Percentiles rank a stretch among this genome's conserved stretches.
phyloP scores from a whole-genome alignment of 768 basidiomycete genomes.

The Psilocybe tampanensis region DNA sequence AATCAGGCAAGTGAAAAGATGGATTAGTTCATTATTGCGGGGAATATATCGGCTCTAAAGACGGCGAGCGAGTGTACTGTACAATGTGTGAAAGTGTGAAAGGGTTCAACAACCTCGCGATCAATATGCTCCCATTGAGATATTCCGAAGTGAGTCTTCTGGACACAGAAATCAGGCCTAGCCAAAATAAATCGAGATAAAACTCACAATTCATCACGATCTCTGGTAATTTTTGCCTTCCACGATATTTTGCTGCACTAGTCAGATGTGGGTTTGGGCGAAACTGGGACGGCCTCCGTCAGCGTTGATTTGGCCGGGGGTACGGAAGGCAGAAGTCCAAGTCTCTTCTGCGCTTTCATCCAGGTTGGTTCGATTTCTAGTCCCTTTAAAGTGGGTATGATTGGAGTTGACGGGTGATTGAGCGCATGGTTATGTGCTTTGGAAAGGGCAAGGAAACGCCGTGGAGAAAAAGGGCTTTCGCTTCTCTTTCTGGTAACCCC shows the following conservation, averaged over 20 bases:
- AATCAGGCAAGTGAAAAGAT: neutral
- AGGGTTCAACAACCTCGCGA: neutral
- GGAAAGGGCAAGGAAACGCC: conserved; percentile 45
- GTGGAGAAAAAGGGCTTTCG: conserved; percentile 44
- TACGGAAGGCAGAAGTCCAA: neutral
- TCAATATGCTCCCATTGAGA: neutral
- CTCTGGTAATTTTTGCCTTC: neutral
- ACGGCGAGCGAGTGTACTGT: conserved; percentile 9
- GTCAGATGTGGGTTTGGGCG: too few species aligned
- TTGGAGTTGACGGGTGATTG: conserved; percentile 13
- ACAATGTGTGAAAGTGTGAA: neutral
- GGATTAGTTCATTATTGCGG: conserved; percentile 2
- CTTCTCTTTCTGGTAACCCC: conserved; percentile 35
- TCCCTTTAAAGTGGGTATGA: neutral
- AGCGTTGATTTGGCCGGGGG: neutral
- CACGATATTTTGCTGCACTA: too few species aligned
- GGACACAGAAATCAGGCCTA: too few species aligned
- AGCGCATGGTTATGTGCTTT: conserved; percentile 28
- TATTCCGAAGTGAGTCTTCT: too few species aligned
- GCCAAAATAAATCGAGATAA: too few species aligned
- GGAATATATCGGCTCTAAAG: conserved; percentile 2
- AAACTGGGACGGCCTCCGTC: neutral
- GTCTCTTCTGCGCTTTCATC: conserved; percentile 8
- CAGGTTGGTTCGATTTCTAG: conserved; percentile 5
- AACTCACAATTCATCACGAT: neutral